These are phyloP conservation scores for Beauveria sp. DNA, from an alignment of 2,329 filamentous ascomycete genomes.

Conservation along the genomic window DNA sequence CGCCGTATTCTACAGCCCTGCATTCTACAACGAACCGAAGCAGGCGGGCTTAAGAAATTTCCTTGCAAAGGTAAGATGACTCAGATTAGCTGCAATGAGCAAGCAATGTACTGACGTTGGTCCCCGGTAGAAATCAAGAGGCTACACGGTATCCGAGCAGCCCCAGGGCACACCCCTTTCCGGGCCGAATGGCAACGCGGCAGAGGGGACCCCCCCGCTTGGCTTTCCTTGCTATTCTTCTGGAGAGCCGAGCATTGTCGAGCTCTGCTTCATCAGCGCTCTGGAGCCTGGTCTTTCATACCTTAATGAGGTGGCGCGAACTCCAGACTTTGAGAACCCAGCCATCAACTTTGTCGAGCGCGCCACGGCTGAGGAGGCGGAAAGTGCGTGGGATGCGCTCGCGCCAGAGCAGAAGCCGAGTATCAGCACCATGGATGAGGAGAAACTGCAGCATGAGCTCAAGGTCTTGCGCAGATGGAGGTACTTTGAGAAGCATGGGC, in stretches of 20 bases:
- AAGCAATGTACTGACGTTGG: slow-evolving; percentile 10
- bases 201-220: slow-evolving; percentile 33
- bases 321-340: slow-evolving; percentile 32
- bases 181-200: slow-evolving; percentile 41
- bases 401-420: slow-evolving; percentile 24
- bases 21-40: slow-evolving; percentile 30
- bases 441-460: slow-evolving; percentile 18
- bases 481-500: slow-evolving; percentile 21
- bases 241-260: slow-evolving; percentile 49
- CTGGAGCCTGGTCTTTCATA: slow-evolving; percentile 50
- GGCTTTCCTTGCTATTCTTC: slow-evolving; percentile 66
- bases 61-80: slow-evolving; percentile 37
- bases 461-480: slow-evolving; percentile 21
- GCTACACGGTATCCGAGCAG: slow-evolving; percentile 48
- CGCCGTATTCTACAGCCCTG: slow-evolving; percentile 43
- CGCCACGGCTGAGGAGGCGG: slow-evolving; percentile 15
- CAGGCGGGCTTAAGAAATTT: slow-evolving; percentile 37
- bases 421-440: slow-evolving; percentile 16
- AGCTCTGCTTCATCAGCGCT: slow-evolving; percentile 54
- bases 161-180: slow-evolving; percentile 46
- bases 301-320: slow-evolving; percentile 47
- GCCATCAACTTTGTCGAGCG: slow-evolving; percentile 24
- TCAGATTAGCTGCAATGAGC: slow-evolving; percentile 17
- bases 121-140: slow-evolving; percentile 45
- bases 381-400: slow-evolving; percentile 25